Percentiles rank a stretch among this genome's conserved stretches.
These are phyloP conservation scores for Kuraishia piskuri DNA, from an alignment of 805 yeast species.

Conservation along the genomic window DNA sequence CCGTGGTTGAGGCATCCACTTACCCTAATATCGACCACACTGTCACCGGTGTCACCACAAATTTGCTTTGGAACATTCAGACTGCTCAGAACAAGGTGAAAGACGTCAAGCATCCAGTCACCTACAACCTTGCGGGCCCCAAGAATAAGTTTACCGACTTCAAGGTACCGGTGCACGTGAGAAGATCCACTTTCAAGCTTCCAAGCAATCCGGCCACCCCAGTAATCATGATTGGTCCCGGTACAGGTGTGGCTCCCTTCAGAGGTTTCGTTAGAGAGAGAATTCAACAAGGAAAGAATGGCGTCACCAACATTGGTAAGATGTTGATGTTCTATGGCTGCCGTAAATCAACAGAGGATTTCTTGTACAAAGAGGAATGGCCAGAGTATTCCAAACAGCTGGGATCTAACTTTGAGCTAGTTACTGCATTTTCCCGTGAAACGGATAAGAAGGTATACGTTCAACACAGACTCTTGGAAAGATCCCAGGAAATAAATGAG, in stretches of 20 bases:
- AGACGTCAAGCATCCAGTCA: constrained; percentile 33
- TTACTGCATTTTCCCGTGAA: constrained; percentile 85
- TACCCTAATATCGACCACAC: constrained; percentile 23
- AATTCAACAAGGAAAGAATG: constrained; percentile 40
- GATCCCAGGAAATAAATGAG: constrained; percentile 43
- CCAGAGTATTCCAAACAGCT: constrained; percentile 52
- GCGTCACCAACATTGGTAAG: constrained; percentile 55
- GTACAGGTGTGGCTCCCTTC: constrained; percentile 98
- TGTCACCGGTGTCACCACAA: constrained; percentile 87
- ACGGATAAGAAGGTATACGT: constrained; percentile 61
- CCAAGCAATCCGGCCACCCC: constrained; percentile 83
- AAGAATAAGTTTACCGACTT: constrained; percentile 42
- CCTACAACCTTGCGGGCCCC: constrained; percentile 81
- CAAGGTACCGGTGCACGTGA: constrained; percentile 83
- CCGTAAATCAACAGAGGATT: constrained; percentile 73
- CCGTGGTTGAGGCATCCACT: constrained; percentile 72
- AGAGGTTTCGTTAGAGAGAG: constrained; percentile 92
- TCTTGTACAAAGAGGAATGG: constrained; percentile 88
- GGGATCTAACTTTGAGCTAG: constrained; percentile 57
- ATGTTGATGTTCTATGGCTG: constrained; percentile 81
- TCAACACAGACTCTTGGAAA: constrained; percentile 63
- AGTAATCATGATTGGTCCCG: constrained; percentile 91
- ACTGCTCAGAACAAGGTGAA: constrained; percentile 42
- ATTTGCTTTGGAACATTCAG: constrained; percentile 69
- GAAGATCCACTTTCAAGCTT: constrained; percentile 90